Conservation (phyloP, 306 rosid genomes). For the Cucurbita maxima region DNA sequence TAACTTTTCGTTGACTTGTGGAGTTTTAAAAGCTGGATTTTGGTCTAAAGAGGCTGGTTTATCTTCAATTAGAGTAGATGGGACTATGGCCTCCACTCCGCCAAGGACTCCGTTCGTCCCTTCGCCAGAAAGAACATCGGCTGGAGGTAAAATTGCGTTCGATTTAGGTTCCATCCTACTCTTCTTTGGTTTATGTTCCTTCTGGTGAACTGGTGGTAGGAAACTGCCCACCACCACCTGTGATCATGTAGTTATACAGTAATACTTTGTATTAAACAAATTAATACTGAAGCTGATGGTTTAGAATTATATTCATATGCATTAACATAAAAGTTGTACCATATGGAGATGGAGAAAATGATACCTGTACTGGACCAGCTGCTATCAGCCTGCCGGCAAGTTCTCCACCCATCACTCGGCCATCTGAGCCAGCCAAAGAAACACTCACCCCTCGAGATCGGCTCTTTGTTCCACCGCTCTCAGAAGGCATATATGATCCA, state of each 20-base stretch:
- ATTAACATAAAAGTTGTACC: not conserved
- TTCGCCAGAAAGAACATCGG: not conserved
- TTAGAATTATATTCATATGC: not conserved
- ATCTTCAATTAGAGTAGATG: not conserved
- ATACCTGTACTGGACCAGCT: slow-evolving; percentile 14
- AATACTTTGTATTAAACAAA: not conserved
- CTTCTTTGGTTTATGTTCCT: not conserved
- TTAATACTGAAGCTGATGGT: not conserved
- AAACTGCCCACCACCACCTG: slow-evolving; percentile 11
- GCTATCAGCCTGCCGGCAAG: slow-evolving; percentile 9
- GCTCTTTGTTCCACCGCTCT: not conserved
- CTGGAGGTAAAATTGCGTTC: not conserved
- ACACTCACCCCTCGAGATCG: slow-evolving; percentile 8
- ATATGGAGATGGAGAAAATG: not conserved
- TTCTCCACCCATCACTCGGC: slow-evolving; percentile 9
- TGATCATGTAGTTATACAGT: not conserved
- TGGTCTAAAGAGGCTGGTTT: not conserved
- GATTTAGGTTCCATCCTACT: not conserved
- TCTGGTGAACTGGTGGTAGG: not conserved
- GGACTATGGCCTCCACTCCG: not conserved
- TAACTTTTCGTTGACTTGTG: not conserved
- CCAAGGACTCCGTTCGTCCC: not conserved
- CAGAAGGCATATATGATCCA: slow-evolving; percentile 2
- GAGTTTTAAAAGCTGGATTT: not conserved
- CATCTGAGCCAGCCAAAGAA: slow-evolving; percentile 13